Percentiles rank a stretch among this genome's conserved stretches.
Evolutionary conservation across 75 land plant genomes (phyloP).

Genomic region (Cryptomeria japonica): DNA sequence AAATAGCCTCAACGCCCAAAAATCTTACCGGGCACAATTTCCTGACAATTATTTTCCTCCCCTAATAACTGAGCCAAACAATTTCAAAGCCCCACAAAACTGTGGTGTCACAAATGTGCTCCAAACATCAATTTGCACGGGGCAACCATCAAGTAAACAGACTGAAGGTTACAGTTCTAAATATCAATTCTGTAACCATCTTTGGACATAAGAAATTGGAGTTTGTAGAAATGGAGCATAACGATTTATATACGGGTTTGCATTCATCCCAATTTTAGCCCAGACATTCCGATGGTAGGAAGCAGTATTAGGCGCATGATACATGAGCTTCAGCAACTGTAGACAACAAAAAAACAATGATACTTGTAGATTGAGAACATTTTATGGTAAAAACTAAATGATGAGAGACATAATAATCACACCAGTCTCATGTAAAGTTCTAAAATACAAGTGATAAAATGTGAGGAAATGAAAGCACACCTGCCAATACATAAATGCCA

Average conservation of each 20-base stretch:
- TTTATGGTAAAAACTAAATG: not conserved
- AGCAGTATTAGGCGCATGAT: conserved; percentile 78
- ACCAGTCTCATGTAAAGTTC: not conserved
- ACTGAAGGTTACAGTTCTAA: not conserved
- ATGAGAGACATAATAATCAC: not conserved
- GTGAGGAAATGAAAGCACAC: conserved; percentile 20
- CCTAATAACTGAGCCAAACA: not conserved
- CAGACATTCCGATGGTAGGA: conserved; percentile 74
- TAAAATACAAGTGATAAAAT: not conserved
- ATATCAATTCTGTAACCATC: conserved; percentile 47
- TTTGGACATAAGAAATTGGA: conserved; percentile 63
- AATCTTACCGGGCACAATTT: not conserved
- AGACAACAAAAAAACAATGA: conserved; percentile 3
- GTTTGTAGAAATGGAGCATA: conserved; percentile 73
- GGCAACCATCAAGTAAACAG: not conserved
- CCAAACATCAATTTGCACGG: not conserved
- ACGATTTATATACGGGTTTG: conserved; percentile 60
- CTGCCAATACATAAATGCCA: conserved; percentile 93
- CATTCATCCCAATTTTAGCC: conserved; percentile 63
- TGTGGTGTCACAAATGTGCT: not conserved
- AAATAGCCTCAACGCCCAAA: not conserved
- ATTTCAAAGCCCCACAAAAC: not conserved
- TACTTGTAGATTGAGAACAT: not conserved
- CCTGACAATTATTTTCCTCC: not conserved
- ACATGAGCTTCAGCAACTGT: conserved; percentile 90